phyloP scores from a whole-genome alignment of 306 rosid genomes.

The Vigna hirtella region DNA sequence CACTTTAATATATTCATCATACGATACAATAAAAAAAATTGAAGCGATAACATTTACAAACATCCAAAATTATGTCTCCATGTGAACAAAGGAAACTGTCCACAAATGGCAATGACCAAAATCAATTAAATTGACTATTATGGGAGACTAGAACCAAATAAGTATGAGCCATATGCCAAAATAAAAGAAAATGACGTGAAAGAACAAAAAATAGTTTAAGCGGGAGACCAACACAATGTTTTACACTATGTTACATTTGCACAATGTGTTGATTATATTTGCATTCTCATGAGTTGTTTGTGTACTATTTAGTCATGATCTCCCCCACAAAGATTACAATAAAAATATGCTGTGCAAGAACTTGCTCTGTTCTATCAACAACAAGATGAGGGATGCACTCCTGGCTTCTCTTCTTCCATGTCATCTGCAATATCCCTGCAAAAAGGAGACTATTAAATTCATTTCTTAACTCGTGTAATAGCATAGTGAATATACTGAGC shows the following conservation, averaged over 20 bases:
- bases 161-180: not conserved
- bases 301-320: not conserved
- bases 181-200: not conserved
- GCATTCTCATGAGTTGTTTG: conserved; percentile 12
- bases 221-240: not conserved
- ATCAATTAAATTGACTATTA: not conserved
- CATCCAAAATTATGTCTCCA: not conserved
- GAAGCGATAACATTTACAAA: not conserved
- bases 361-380: conserved; percentile 27
- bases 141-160: not conserved
- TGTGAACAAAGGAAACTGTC: not conserved
- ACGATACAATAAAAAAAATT: not conserved
- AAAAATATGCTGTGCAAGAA: conserved; percentile 33
- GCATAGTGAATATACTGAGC: not conserved
- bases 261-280: conserved; percentile 27
- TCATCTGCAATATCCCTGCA: conserved; percentile 60
- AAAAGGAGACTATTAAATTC: conserved; percentile 14
- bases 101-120: conserved; percentile 10
- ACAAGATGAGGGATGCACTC: conserved; percentile 48
- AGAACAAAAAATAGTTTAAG: not conserved
- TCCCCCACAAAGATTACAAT: conserved; percentile 30
- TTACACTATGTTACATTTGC: conserved; percentile 24
- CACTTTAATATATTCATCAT: not conserved
- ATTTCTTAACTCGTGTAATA: not conserved
- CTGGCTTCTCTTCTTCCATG: conserved; percentile 67